Conservation (phyloP, 768 basidiomycete genomes). For the Cubamyces lactineus region DNA sequence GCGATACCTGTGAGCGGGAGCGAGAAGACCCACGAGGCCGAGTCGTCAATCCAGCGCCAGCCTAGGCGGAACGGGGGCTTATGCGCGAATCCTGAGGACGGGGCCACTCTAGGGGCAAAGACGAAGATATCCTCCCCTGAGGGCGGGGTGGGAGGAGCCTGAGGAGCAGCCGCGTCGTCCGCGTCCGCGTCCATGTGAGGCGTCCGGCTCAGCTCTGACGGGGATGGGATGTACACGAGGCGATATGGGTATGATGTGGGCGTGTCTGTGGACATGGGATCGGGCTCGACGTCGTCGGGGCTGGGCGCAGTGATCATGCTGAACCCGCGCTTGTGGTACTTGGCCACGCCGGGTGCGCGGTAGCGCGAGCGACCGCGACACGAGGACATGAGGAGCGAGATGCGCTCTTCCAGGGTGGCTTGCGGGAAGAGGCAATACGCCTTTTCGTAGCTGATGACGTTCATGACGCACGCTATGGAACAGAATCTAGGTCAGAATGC, state of each 20-base stretch:
- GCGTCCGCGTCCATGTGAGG: too few relatives aligned
- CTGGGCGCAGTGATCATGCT: conserved; percentile 24
- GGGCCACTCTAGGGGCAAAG: neutral
- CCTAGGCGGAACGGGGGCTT: conserved; percentile 18
- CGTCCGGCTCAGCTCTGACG: too few relatives aligned
- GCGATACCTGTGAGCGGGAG: conserved; percentile 17
- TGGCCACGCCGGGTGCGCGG: conserved; percentile 28
- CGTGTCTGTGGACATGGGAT: neutral
- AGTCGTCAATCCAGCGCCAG: conserved; percentile 24
- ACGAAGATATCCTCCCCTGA: neutral
- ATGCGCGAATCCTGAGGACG: neutral
- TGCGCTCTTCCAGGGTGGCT: conserved; percentile 43
- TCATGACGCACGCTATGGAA: conserved; percentile 46
- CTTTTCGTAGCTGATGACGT: conserved; percentile 43
- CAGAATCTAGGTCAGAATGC: conserved; percentile 27
- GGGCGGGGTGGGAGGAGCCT: neutral
- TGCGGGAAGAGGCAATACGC: conserved; percentile 47
- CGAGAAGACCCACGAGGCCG: conserved; percentile 16
- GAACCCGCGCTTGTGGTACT: conserved; percentile 46
- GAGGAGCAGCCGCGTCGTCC: neutral
- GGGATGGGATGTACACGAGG: too few relatives aligned
- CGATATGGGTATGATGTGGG: too few relatives aligned
- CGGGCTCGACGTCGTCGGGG: conserved; percentile 1
- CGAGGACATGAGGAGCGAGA: conserved; percentile 17
- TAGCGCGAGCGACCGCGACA: neutral